A percentile compares a stretch with the other conserved stretches of the same genome.
Evolutionary conservation across 139 green algal genomes (phyloP).

Genomic region (Pleodorina starrii): DNA sequence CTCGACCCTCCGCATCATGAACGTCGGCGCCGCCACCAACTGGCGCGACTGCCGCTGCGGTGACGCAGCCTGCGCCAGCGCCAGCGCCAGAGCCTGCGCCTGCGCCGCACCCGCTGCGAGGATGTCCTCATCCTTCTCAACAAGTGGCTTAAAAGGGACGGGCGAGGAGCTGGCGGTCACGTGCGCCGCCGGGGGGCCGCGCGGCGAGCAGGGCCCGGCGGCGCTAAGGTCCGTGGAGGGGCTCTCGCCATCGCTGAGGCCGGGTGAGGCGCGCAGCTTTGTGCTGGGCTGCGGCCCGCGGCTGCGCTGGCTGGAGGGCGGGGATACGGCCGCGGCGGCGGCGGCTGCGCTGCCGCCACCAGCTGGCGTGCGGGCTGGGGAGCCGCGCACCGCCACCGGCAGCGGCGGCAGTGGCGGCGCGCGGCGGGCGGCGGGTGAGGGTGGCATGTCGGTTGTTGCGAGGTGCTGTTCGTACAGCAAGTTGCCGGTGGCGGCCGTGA

Average conservation of each 20-base stretch:
- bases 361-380: too few species aligned
- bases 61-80: neutral
- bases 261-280: slow-evolving; percentile 4
- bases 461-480: neutral
- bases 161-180: neutral
- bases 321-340: too few species aligned
- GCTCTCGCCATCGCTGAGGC: neutral
- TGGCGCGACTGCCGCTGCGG: neutral
- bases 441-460: too few species aligned
- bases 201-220: neutral
- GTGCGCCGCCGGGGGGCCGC: neutral
- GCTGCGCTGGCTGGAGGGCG: too few species aligned
- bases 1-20: neutral
- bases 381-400: too few species aligned
- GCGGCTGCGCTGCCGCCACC: too few species aligned
- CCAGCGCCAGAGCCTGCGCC: neutral
- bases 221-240: neutral
- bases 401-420: too few species aligned
- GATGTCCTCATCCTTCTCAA: neutral
- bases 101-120: too few species aligned
- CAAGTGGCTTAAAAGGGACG: neutral
- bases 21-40: neutral
- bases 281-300: neutral
- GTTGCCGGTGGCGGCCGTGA: neutral
- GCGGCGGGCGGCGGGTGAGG: too few species aligned